Conservation (phyloP, 257 asterid species). For the Jaltomata sinuosa region DNA sequence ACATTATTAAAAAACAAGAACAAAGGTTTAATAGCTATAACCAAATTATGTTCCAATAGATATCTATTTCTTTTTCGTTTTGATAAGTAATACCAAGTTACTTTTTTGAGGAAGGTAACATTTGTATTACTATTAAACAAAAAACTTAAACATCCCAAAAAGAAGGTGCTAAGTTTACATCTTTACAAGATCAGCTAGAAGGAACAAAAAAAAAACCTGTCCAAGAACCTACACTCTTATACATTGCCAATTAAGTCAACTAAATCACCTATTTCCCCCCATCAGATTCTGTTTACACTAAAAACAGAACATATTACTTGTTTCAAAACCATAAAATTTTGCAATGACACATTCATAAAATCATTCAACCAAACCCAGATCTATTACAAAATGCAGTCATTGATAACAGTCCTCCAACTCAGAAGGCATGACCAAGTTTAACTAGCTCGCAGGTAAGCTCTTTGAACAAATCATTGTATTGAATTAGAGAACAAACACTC, state of each 20-base stretch:
- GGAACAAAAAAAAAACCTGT: no score
- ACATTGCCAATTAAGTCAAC: no score
- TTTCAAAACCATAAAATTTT: not conserved
- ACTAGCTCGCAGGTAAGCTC: not conserved
- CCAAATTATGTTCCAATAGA: not conserved
- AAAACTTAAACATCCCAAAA: no score
- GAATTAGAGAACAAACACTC: not conserved
- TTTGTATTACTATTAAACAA: no score
- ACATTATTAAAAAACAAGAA: not conserved
- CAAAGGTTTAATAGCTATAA: not conserved
- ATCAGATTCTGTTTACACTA: no score
- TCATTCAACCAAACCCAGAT: not conserved
- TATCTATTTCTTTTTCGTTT: not conserved
- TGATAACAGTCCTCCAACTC: not conserved
- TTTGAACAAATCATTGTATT: not conserved
- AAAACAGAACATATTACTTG: no score
- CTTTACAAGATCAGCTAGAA: no score
- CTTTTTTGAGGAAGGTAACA: no score
- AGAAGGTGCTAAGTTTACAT: no score
- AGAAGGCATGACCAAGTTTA: not conserved
- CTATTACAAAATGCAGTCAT: not conserved
- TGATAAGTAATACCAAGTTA: not conserved
- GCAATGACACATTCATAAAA: not conserved
- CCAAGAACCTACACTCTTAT: no score
- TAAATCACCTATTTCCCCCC: no score